Evolutionary conservation across 768 basidiomycete species (phyloP).

Genomic region (Phlebiopsis gigantea): DNA sequence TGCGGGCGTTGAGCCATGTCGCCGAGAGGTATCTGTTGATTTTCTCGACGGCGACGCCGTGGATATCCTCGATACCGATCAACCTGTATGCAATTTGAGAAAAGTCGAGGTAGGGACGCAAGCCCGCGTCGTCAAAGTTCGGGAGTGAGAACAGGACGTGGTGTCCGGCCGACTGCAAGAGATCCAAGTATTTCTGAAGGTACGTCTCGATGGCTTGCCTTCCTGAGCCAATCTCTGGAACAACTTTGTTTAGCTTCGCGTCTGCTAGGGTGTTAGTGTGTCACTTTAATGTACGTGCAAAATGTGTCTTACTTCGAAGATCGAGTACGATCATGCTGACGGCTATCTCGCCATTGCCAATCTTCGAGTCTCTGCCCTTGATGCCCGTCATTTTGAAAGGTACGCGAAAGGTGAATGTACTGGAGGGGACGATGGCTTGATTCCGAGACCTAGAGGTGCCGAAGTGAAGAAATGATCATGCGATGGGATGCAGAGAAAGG

Average conservation of each 20-base stretch:
- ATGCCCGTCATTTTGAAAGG: slow-evolving; percentile 15
- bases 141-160: slow-evolving; percentile 25
- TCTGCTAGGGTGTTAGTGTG: background rate
- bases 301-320: slow-evolving; percentile 4
- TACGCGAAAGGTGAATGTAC: slow-evolving; percentile 19
- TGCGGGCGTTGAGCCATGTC: slow-evolving; percentile 16
- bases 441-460: too few species aligned
- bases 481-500: background rate
- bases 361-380: slow-evolving; percentile 9
- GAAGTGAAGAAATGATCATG: too few species aligned
- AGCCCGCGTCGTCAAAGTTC: slow-evolving; percentile 13
- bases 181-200: slow-evolving; percentile 20
- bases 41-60: slow-evolving; percentile 13
- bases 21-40: slow-evolving; percentile 17
- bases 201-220: slow-evolving; percentile 12
- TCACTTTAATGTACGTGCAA: background rate
- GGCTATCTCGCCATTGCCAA: slow-evolving; percentile 11
- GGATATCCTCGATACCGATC: slow-evolving; percentile 6
- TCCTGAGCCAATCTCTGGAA: background rate
- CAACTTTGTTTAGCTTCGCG: background rate
- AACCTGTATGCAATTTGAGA: slow-evolving; percentile 5
- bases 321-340: slow-evolving; percentile 17
- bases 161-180: slow-evolving; percentile 20
- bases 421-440: too few species aligned
- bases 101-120: slow-evolving; percentile 13